These are phyloP conservation scores for Hura crepitans DNA, from an alignment of 441 rosid species.

Conservation along the genomic window DNA sequence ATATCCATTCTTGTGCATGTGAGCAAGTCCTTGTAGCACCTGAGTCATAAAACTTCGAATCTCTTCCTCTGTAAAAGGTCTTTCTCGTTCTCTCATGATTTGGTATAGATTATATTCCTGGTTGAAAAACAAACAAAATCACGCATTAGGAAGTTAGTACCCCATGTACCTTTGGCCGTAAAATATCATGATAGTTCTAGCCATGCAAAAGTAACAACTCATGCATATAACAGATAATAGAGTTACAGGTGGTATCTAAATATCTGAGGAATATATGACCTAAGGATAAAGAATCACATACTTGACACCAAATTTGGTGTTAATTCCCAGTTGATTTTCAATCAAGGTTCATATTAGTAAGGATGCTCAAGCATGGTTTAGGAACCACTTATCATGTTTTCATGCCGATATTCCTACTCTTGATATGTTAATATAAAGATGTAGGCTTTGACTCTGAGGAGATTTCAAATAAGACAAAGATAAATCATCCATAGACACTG, in stretches of 20 bases:
- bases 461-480: constrained; percentile 4
- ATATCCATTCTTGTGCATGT: constrained; percentile 87
- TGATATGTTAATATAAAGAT: neutral
- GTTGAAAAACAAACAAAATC: constrained; percentile 14
- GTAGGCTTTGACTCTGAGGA: neutral
- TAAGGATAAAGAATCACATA: constrained; percentile 3
- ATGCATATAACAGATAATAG: neutral
- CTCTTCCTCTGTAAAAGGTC: constrained; percentile 73
- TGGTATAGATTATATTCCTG: constrained; percentile 91
- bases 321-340: constrained; percentile 2
- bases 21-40: constrained; percentile 82
- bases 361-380: constrained; percentile 10
- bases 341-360: neutral
- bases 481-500: neutral
- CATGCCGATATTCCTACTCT: neutral
- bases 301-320: neutral
- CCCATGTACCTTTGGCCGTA: neutral
- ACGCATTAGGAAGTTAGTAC: constrained; percentile 18
- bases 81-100: constrained; percentile 74
- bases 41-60: constrained; percentile 77
- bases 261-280: neutral
- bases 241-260: neutral
- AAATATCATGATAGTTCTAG: neutral
- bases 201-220: neutral
- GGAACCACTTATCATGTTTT: neutral